Conservation (phyloP, 208 protist genomes). For the Trypanosoma theileri region DNA sequence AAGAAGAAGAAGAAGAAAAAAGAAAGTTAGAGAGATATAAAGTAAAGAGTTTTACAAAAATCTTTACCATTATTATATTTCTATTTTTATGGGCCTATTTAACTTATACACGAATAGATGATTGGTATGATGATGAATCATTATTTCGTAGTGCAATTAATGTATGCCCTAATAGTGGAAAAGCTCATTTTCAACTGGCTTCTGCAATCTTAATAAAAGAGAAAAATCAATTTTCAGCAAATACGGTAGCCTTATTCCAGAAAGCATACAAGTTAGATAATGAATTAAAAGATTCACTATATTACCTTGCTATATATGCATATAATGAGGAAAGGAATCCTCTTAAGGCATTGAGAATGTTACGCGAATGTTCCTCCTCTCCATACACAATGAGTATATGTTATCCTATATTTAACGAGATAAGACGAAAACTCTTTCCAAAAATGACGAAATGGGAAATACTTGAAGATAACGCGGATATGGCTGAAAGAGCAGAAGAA, state of each 20-base stretch:
- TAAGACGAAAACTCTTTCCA: conserved; percentile 33
- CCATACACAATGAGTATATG: conserved; percentile 35
- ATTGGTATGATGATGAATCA: conserved; percentile 44
- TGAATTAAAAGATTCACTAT: conserved; percentile 38
- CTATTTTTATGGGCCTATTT: conserved; percentile 37
- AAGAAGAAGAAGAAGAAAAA: not conserved
- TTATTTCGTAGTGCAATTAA: conserved; percentile 44
- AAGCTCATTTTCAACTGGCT: conserved; percentile 36
- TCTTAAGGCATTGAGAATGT: conserved; percentile 28
- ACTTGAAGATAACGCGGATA: conserved; percentile 35
- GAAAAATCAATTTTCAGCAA: conserved; percentile 15
- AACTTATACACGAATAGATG: conserved; percentile 39
- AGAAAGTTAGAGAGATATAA: conserved; percentile 3
- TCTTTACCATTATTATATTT: conserved; percentile 30
- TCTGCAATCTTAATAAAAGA: conserved; percentile 22
- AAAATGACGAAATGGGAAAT: conserved; percentile 40
- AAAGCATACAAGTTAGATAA: conserved; percentile 36
- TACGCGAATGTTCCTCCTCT: conserved; percentile 38
- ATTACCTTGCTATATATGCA: conserved; percentile 43
- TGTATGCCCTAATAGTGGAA: conserved; percentile 60
- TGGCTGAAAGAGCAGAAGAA: conserved; percentile 21
- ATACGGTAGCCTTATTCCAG: conserved; percentile 32
- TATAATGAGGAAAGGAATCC: conserved; percentile 30
- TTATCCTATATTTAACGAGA: conserved; percentile 23
- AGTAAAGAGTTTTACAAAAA: not conserved